Base-by-base conservation (phyloP, 2,329 filamentous ascomycete species). In the Penicillium crustosum region DNA sequence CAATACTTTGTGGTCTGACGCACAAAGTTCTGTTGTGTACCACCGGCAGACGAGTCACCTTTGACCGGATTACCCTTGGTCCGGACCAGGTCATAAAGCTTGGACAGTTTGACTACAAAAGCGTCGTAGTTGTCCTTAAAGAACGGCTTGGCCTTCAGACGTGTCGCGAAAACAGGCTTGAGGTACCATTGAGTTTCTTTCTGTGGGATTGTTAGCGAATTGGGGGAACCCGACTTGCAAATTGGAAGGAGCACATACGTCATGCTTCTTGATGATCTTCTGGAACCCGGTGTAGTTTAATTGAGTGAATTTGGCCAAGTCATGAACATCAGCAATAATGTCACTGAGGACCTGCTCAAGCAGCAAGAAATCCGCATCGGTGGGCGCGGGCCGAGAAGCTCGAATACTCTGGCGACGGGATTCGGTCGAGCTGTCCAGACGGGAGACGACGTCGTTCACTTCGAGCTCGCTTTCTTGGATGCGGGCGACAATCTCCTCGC, bases 231-330 rank as follows among this genome's bases (percentile, higher is more conserved):
- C 41, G 38, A 29, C 23, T 12, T 1, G 36, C 39, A 25, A 43
- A 45, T 21, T 23, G 10, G 23, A 51, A 47, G 27, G 41, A 19
- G 15, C 38, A 79, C 89, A 67, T 77, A 93, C 90, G 79, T 97
- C 94, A 76, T 99, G 94, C 82, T 99, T 99, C 83, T 99, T 99
- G 77, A 99, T 96, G 63, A 99, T 99, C 82, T 99, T 99, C 81
- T 97, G 95, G 75, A 99, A 99, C 6, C 94, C 94, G 0, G 93
- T 97, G 73, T 99, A 99, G 78, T 99, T 99, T 72, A 99, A 80
- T 79, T 97, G 93, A 7, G 96, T 95, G 74, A 96, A 99, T 78
- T 97, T 97, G 75, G 94, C 93, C 59, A 99, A 83, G 70, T 99
- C 94, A 77, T 99, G 93, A 23, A 99, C 94, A 71, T 99, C 93